Base-by-base conservation (phyloP, 2,329 filamentous ascomycete genomes). In the Colletotrichum phormii region DNA sequence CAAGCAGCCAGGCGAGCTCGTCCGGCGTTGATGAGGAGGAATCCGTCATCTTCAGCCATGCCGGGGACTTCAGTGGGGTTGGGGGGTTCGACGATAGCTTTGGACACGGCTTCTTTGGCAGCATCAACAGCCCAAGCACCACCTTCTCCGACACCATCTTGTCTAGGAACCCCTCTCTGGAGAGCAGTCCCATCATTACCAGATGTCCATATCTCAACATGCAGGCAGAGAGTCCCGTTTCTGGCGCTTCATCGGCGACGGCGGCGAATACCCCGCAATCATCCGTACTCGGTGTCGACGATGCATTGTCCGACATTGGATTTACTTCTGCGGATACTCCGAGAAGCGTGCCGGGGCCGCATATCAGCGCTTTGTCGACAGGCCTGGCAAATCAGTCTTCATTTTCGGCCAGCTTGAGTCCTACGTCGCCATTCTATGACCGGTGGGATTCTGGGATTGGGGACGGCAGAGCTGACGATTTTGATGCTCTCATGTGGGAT, bases 1-100 rank as follows among this genome's bases (percentile, higher is more conserved):
- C 57, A 6, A 62, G 59, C 29, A 71, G 69, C 13, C 69, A 63
- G 13, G 69, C 69, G 29, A 72, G 70, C 54, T 72, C 70, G 5
- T 53, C 58, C 7, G 70, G 60, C 13, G 35, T 64, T 11, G 69
- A 72, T 13, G 69, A 72, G 0, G 42, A 67, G 33, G 66, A 54
- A 22, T 71, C 68, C 15, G 22, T 71, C 49, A 55, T 26, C 12
- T 58, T 71, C 49, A 71, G 68, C 58, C n/a, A 46, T 3, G 18
- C 35, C 11, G 69, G 64, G 6, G 68, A 67, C 9, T 12, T 37
- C 11, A 61, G 35, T 15, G 51, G 24, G 26, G 53, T 37, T 31
- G 11, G 8, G 26, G 58, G 59, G 35, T 72, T 72, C 12, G 31
- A 46, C 22, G 29, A 22, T 29, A 46, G 60, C 35, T 72, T 61